Base-by-base conservation (phyloP, 202 grass and related monocot genomes). In the Setaria viridis region DNA sequence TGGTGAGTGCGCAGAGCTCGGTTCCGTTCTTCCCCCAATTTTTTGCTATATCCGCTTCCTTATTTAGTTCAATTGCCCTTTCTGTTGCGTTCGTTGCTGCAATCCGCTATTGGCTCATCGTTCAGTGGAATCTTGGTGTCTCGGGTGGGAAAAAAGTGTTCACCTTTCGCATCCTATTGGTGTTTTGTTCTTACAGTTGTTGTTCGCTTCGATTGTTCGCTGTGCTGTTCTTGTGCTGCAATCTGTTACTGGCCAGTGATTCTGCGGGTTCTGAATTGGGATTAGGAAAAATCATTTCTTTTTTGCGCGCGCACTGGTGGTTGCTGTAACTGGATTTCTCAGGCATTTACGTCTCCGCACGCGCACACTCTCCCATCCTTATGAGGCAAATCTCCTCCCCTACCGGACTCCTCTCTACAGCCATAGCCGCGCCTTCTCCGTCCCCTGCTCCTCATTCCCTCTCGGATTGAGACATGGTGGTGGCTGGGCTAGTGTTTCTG, bases 1-100 rank as follows among this genome's bases (percentile, higher is more conserved):
- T 21, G 55, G 80, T 72, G 80, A 72, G 80, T 82, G 41, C n/a
- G 47, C 14, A 46, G 16, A 45, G 34, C 51, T 72, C 10, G 17
- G 37, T 48, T 60, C 37, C n/a, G 29, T 15, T 32, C 5, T 34
- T 2, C 37, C 13, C 51, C 33, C 55, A 62, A 29, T 77, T 12
- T 45, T 7, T 12, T 77, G 41, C 29, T 10, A 1, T 29, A 7
- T 8, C 2, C 11, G 5, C 11, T 45, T 13, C n/a, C 43, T 72
- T 11, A 11, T 46, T 41, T 41, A 4, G 39, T 41, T 41, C 39
- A 41, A 41, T 41, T 70, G 20, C 69, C 43, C 43, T 25, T 48
- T 13, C 43, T 48, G n/a, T 48, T 29, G 68, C 43, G 29, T 15
- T 11, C 34, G 29, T 53, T 54, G 47, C 48, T 74, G 72, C 30